Evolutionary conservation across 2,329 filamentous ascomycete species (phyloP), one percentile per base, ranked within the genome.

Genomic region (Thelonectria rubi): DNA sequence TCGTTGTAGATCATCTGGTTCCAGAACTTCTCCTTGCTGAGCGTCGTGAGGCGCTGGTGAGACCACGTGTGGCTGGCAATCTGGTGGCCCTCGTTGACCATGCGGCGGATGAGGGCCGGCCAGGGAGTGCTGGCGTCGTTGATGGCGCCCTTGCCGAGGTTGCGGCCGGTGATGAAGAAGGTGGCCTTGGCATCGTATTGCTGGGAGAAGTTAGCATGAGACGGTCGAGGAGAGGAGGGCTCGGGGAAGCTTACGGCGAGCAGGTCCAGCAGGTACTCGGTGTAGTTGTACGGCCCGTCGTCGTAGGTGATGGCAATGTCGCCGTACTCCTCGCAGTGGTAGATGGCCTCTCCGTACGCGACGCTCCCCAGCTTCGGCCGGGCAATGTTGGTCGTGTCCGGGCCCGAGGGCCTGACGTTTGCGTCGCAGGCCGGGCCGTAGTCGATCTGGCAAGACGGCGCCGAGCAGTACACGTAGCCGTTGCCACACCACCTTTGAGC

Each of bases 351-450:
- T 18, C 87, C 88, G 60, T 89, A 88, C 0, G 78, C 76, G 3
- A 89, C 78, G 5, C 64, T 75, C 14, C 88, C 88, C 2, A 86
- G 63, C 47, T 84, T 79, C 2, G 84, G 78, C 9, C 88, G 82
- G 18, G 80, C 72, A 47, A 88, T 73, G 1, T 75, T 76, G 3
- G 80, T 80, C 1, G 87, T 90, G 60, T 86, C 84, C 9, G 79
- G 76, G 1, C 88, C 88, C 0, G 63, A 60, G 3, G 64, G 82
- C 62, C 52, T 85, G 81, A 67, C 78, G 66, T 89, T 88, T 55
- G 83, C 86, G 65, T 89, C 86, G 65, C 88, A 90, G 4, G 76
- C 82, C 18, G 86, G 80, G n/a, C 86, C 86, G 65, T 85, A 88
- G 65, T 82, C 75, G 68, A 88, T 85, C 71, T 86, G 81, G 70